Evolutionary conservation across 495 filamentous ascomycete genomes (phyloP).

Genomic region (Aspergillus incahuasiensis): DNA sequence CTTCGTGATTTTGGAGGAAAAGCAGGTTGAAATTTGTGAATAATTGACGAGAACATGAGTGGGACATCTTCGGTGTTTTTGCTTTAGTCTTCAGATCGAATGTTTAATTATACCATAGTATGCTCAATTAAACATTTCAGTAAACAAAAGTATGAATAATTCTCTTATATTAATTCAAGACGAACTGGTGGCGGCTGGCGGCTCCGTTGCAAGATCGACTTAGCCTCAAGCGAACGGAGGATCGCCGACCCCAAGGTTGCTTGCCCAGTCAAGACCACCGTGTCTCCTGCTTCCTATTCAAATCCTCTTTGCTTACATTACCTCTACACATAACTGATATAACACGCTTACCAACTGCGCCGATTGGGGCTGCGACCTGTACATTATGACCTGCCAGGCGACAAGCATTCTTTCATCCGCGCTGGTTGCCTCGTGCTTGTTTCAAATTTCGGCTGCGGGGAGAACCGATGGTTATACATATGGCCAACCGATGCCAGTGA

Average conservation of each 20-base stretch:
- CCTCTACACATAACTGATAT: no score
- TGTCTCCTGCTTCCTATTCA: no score
- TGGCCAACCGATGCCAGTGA: constrained; percentile 55
- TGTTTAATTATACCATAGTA: constrained; percentile 2
- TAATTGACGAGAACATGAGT: constrained; percentile 27
- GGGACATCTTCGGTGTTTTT: constrained; percentile 6
- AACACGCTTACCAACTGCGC: neutral
- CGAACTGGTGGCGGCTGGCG: neutral
- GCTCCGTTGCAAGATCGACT: neutral
- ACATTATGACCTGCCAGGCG: neutral
- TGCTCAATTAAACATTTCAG: neutral
- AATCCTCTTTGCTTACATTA: no score
- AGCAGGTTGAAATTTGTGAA: constrained; percentile 19
- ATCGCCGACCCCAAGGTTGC: constrained; percentile 3
- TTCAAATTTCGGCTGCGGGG: constrained; percentile 25
- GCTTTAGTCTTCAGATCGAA: constrained; percentile 3
- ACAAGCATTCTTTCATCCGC: constrained; percentile 8
- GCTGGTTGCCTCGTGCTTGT: constrained; percentile 18
- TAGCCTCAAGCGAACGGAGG: constrained; percentile 5
- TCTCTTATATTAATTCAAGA: neutral
- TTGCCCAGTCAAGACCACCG: constrained; percentile 11
- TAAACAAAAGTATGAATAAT: neutral
- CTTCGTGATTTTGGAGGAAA: constrained; percentile 11
- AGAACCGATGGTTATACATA: constrained; percentile 40
- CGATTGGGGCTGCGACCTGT: neutral